Evolutionary conservation across 2,329 filamentous ascomycete genomes (phyloP), one percentile per base, ranked within the genome.

Genomic region (Epichloe typhina): DNA sequence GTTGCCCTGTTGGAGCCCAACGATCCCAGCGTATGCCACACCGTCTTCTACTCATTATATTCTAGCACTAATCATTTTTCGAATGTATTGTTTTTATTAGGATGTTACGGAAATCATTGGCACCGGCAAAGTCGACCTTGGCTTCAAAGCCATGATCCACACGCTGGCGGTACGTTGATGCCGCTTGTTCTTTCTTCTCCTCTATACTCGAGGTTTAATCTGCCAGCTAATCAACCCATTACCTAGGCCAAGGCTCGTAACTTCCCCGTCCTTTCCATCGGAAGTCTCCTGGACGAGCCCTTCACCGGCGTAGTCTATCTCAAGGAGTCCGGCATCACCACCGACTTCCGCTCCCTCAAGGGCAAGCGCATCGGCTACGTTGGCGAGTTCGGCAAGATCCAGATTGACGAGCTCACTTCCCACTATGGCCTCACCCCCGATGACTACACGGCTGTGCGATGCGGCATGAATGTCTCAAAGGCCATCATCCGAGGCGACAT

Each of bases 61-160:
- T 26, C 8, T 7, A 47, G n/a, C 7, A 26, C 3, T 13, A 33
- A 12, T 49, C n/a, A 26, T 23, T 4, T 13, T 21, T 21, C 9
- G 5, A 4, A 23, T 23, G 3, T 35, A 4, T 21, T 42, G 8
- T 5, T 36, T 13, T 5, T 33, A 9, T 0, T 17, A 82, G 76
- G 85, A 89, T 72, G 85, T 89, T 55, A 89, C 85, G 55, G 85
- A 88, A 65, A 87, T 89, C 65, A 86, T 89, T 57, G 85, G 85
- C 53, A 82, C 76, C 50, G 82, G 80, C 54, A 88, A 87, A 62
- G 81, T 87, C 47, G 84, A 88, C 62, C 77, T 88, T 61, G 85
- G 84, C 43, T 88, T 86, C 76, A 89, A 88, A 67, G 84, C 85
- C 56, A 88, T 89, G 84, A 89, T 89, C 58, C 85, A 89, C 62